Base-by-base conservation (phyloP, 371 early-diverging fungal species). In the Vairimorpha ceranae region DNA sequence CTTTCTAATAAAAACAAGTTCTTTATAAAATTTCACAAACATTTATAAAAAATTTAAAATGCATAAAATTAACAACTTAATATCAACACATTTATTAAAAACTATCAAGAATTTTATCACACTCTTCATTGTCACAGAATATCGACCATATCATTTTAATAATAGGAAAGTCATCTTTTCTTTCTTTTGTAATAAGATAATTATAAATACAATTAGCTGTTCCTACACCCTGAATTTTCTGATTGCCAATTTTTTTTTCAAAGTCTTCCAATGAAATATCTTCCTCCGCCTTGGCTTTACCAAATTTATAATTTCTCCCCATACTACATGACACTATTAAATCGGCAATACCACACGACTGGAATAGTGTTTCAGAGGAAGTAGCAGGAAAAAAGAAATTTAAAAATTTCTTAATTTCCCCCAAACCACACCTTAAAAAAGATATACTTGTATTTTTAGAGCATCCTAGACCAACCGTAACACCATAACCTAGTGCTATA, bases 381-480 rank as follows among this genome's bases (percentile, higher is more conserved):
- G 91, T 90, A 65, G 88, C 87, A 52, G 83, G 79, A 83, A 90
- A 88, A 81, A 90, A 90, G 58, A 84, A 85, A 71, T 92, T 86
- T 2, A 90, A 88, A 85, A 93, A 93, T 77, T 90, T 91, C 74
- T 88, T 89, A 89, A 95, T 96, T 80, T 97, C 97, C 81, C 90
- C 84, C 61, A 96, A 83, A 41, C 97, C 97, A 59, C 90, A 88
- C 52, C 96, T 88, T 65, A 97, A 93, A 67, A 95, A 90, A 23
- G 95, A 94, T 0, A 93, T 93, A 84, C 93, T 92, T 45, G 95
- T 91, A 86, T 96, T 96, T 80, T 89, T 89, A 33, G 94, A 93
- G 51, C 87, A 69, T 32, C 85, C 73, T 12, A 91, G 85, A 19
- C 94, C 96, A 82, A 92, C 92, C 52, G 92, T 90, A 69, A 96